Base-by-base conservation (phyloP, 129 eudicot genomes). In the Solidago caesia region DNA sequence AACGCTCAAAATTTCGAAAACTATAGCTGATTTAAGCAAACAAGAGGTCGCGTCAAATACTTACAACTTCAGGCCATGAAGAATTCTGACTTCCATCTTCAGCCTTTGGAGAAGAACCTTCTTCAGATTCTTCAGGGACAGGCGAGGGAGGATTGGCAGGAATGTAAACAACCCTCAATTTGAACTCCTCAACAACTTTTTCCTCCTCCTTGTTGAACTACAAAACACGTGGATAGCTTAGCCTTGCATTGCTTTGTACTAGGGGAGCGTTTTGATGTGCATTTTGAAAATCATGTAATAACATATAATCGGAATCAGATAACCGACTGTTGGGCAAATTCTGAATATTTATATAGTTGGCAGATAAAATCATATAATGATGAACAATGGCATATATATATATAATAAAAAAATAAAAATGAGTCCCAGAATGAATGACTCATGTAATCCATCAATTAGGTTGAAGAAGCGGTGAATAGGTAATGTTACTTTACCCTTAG, bases 121-220 rank as follows among this genome's bases (percentile, higher is more conserved):
- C 98, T 84, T 94, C 98, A 16, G 96, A 88, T 79, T 85, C 98
- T 79, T 94, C 98, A 1, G 97, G 98, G 43, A 94, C 97, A 8
- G 98, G 98, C 26, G 98, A 94, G 27, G 98, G 98, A 64, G 97
- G 98, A 66, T 91, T 90, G 47, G 97, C 97, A 46, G 92, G 97
- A 80, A 94, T 79, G 69, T 83, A 91, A 16, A 88, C 81, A 58
- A 94, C 98, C 82, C 96, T 88, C 86, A 94, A 73, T 72, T 86
- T 90, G 67, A 88, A 82, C 75, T 94, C 98, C 75, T 88, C 93
- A 49, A 94, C 81, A 75, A 91, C 82, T 79, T 91, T 90, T 12
- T 86, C 91, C 16, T 79, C 96, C 57, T 82, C 96, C 74, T 81
- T 90, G 63, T 79, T 88, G 65, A 94, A 94, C 98, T 94, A 72